phyloP scores from a whole-genome alignment of 495 filamentous ascomycete species.

The Mytilinidion resinicola region DNA sequence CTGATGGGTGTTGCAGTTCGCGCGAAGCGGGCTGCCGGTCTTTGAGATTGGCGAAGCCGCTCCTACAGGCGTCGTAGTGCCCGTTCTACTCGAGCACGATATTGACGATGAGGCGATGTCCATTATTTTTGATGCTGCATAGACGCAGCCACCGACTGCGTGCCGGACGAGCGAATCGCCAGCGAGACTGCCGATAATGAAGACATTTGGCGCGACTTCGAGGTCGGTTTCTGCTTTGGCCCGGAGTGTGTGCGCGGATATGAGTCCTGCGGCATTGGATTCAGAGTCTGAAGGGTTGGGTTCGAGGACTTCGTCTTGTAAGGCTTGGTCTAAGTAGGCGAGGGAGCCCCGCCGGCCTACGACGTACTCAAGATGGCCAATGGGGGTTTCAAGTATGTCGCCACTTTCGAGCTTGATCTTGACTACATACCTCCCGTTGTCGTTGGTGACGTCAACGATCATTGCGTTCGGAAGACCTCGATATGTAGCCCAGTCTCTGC shows the following conservation, averaged over 20 bases:
- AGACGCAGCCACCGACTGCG: slow-evolving; percentile 56
- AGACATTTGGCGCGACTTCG: slow-evolving; percentile 51
- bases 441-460: slow-evolving; percentile 40
- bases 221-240: slow-evolving; percentile 47
- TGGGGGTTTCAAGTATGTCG: slow-evolving; percentile 39
- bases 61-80: not conserved
- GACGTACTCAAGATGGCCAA: slow-evolving; percentile 52
- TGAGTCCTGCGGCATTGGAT: slow-evolving; percentile 19
- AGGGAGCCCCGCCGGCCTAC: slow-evolving; percentile 57
- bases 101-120: not conserved
- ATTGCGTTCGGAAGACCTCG: slow-evolving; percentile 56
- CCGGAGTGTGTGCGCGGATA: slow-evolving; percentile 55
- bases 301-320: slow-evolving; percentile 49
- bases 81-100: not conserved
- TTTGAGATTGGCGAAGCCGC: not conserved
- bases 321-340: slow-evolving; percentile 45
- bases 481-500: slow-evolving; percentile 46
- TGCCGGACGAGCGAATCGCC: slow-evolving; percentile 62
- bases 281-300: slow-evolving; percentile 10
- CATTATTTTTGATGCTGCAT: slow-evolving; percentile 52
- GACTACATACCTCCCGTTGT: slow-evolving; percentile 31
- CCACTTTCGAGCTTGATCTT: slow-evolving; percentile 46
- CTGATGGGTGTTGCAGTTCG: slow-evolving; percentile 24
- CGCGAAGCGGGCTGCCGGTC: not conserved
- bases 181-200: slow-evolving; percentile 57